Evolutionary conservation across 495 filamentous ascomycete genomes (phyloP).

Genomic region (Annulohypoxylon stygium): DNA sequence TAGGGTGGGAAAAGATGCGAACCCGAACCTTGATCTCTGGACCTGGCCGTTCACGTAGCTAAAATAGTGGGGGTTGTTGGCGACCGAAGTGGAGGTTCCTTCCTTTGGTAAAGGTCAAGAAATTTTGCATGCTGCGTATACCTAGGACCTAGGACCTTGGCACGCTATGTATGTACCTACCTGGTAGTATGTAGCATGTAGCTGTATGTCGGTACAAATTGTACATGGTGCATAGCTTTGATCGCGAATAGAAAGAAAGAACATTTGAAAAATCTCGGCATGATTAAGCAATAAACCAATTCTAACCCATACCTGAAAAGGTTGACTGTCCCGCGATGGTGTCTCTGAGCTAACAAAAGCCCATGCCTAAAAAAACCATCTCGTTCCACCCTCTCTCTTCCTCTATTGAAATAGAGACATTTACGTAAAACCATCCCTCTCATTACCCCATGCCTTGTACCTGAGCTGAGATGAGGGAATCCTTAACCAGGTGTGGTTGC

Average conservation of each 20-base stretch:
- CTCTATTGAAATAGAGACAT: slow-evolving; percentile 1
- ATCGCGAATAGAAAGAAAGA: not conserved
- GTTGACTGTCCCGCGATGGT: slow-evolving; percentile 10
- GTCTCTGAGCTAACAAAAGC: slow-evolving; percentile 14
- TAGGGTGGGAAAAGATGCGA: slow-evolving; percentile 4
- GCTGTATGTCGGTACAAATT: too few relatives aligned
- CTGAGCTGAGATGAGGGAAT: slow-evolving; percentile 38
- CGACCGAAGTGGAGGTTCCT: slow-evolving; percentile 22
- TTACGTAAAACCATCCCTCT: slow-evolving; percentile 39
- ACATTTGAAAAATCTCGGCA: not conserved
- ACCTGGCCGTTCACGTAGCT: slow-evolving; percentile 28
- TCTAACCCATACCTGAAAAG: slow-evolving; percentile 22
- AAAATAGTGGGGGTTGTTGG: slow-evolving; percentile 30
- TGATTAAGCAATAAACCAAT: slow-evolving; percentile 14
- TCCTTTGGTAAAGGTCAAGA: slow-evolving; percentile 13
- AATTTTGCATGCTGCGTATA: slow-evolving; percentile 14
- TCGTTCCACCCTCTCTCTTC: slow-evolving; percentile 15
- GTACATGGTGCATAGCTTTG: not conserved
- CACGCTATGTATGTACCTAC: too few relatives aligned
- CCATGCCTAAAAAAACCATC: not conserved
- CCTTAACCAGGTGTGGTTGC: slow-evolving; percentile 19
- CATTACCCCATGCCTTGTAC: slow-evolving; percentile 12
- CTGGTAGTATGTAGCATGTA: too few relatives aligned
- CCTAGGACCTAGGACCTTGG: not conserved
- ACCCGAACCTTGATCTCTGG: slow-evolving; percentile 38